Conservation (phyloP, 768 basidiomycete species). For the Brasilioporus rufonigricans region DNA sequence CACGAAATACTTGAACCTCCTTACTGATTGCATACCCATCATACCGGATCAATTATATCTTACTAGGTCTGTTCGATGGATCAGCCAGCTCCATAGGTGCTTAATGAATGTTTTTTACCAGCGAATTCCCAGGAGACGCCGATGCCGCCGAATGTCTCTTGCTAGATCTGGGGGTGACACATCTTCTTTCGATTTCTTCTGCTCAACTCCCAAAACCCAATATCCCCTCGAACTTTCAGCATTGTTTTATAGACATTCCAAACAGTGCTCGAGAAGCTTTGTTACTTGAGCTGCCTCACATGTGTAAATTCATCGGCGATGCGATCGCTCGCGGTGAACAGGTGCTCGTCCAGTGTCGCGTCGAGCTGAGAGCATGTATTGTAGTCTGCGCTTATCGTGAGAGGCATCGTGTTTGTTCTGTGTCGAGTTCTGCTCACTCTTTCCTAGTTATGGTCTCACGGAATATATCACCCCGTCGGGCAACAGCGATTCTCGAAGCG, state of each 20-base stretch:
- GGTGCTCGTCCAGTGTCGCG: slow-evolving; percentile 53
- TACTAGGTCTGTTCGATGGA: slow-evolving; percentile 39
- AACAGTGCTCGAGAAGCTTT: slow-evolving; percentile 39
- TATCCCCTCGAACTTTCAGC: slow-evolving; percentile 32
- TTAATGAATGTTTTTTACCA: slow-evolving; percentile 16
- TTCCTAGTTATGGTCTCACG: slow-evolving; percentile 47
- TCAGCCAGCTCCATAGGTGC: not conserved
- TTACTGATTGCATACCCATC: slow-evolving; percentile 52
- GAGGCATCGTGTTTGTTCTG: slow-evolving; percentile 12
- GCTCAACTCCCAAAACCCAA: slow-evolving; percentile 38
- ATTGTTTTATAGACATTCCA: slow-evolving; percentile 43
- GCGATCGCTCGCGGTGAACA: slow-evolving; percentile 41
- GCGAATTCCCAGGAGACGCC: slow-evolving; percentile 56
- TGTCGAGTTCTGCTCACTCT: not conserved
- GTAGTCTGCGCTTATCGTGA: slow-evolving; percentile 53
- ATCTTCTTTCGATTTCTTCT: slow-evolving; percentile 55
- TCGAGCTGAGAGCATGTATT: slow-evolving; percentile 54
- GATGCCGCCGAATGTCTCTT: slow-evolving; percentile 51
- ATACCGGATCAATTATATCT: slow-evolving; percentile 49
- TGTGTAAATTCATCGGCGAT: slow-evolving; percentile 45
- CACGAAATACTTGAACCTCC: slow-evolving; percentile 47
- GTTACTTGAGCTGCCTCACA: slow-evolving; percentile 43
- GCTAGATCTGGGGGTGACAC: slow-evolving; percentile 49
- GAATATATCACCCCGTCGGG: slow-evolving; percentile 38
- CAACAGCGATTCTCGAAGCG: slow-evolving; percentile 40